Conservation (phyloP, 352 stramenopile species). For the Globisporangium carolinianum region DNA sequence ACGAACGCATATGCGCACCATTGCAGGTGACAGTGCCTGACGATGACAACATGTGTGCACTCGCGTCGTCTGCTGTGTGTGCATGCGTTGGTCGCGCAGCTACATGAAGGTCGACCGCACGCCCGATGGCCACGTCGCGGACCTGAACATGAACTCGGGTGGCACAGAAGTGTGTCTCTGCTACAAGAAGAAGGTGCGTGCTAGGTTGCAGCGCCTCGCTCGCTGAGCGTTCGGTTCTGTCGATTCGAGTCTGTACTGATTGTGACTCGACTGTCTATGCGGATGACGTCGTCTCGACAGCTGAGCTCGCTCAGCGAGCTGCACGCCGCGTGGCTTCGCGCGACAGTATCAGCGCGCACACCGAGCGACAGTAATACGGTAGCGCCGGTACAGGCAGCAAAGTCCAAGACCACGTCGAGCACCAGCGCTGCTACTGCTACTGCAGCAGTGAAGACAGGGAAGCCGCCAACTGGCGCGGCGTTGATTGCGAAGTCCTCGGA, state of each 20-base stretch:
- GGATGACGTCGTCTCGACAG: slow-evolving; percentile 6
- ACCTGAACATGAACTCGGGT: slow-evolving; percentile 67
- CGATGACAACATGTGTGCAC: background rate
- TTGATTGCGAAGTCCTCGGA: slow-evolving; percentile 4
- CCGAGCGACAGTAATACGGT: background rate
- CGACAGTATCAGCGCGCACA: slow-evolving; percentile 9
- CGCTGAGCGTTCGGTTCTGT: no score
- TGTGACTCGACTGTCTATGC: background rate
- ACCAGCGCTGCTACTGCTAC: background rate
- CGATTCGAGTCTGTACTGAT: background rate
- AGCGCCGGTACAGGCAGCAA: background rate
- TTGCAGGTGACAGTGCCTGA: background rate
- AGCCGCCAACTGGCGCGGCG: background rate
- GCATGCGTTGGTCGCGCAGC: slow-evolving; percentile 13
- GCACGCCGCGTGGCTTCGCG: slow-evolving; percentile 33
- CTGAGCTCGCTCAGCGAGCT: slow-evolving; percentile 27
- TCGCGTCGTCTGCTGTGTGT: background rate
- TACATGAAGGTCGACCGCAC: slow-evolving; percentile 77
- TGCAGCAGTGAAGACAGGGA: background rate
- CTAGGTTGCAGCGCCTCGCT: background rate
- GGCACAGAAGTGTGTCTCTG: slow-evolving; percentile 70
- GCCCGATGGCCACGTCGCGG: slow-evolving; percentile 53
- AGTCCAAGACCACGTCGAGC: background rate
- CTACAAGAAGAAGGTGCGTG: slow-evolving; percentile 75
- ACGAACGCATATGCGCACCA: no score